Conservation (phyloP, 805 yeast species). For the Ogataea pilisensis region DNA sequence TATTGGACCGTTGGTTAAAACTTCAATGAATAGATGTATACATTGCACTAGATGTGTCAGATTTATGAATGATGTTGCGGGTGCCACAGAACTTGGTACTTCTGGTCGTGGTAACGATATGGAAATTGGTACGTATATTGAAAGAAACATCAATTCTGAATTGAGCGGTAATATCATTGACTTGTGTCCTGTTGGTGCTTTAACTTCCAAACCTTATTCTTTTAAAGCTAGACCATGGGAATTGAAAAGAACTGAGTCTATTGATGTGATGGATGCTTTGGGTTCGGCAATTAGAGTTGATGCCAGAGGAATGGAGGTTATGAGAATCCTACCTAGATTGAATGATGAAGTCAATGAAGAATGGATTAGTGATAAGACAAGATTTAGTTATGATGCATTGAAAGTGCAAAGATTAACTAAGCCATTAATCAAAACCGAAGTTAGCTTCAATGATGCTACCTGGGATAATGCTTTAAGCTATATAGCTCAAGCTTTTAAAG, state of each 20-base stretch:
- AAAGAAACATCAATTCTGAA: conserved; percentile 79
- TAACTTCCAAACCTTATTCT: conserved; percentile 88
- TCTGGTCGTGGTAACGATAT: conserved; percentile 88
- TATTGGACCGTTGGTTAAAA: conserved; percentile 83
- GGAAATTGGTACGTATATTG: conserved; percentile 88
- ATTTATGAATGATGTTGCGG: conserved; percentile 86
- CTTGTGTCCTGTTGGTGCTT: conserved; percentile 89
- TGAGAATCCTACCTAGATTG: conserved; percentile 81
- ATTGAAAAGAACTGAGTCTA: conserved; percentile 79
- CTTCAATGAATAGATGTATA: conserved; percentile 89
- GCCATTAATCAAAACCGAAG: conserved; percentile 70
- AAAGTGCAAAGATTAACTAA: conserved; percentile 81
- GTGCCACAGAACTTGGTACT: conserved; percentile 88
- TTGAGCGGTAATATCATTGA: conserved; percentile 84
- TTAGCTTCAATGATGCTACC: conserved; percentile 65
- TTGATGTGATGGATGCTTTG: conserved; percentile 78
- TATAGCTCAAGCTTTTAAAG: conserved; percentile 57
- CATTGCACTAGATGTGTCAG: conserved; percentile 91
- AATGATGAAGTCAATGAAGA: conserved; percentile 87
- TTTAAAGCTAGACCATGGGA: conserved; percentile 94
- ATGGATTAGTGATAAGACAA: conserved; percentile 85
- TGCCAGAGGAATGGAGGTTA: conserved; percentile 80
- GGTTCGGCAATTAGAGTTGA: conserved; percentile 84
- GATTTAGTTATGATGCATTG: conserved; percentile 83
- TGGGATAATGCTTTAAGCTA: conserved; percentile 84